phyloP scores from a whole-genome alignment of 2,329 filamentous ascomycete genomes.

The Lasiodiplodia sp. region DNA sequence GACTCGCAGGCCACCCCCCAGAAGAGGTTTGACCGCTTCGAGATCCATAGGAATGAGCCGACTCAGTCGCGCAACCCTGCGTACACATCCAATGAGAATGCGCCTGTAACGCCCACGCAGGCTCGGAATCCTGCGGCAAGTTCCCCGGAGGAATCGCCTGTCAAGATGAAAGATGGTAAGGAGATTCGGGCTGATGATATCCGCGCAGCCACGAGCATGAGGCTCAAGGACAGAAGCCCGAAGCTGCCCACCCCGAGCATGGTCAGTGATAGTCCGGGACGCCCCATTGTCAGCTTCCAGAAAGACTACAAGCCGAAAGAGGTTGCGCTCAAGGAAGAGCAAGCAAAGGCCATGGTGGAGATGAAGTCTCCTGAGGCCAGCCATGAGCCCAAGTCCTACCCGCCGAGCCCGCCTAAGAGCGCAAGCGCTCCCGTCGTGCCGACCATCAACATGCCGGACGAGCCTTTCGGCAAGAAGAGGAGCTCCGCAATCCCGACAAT shows the following conservation, averaged over 20 bases:
- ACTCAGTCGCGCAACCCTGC: conserved; percentile 81
- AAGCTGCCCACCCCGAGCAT: conserved; percentile 88
- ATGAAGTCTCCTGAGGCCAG: conserved; percentile 20
- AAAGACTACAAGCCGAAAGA: conserved; percentile 79
- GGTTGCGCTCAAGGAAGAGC: conserved; percentile 70
- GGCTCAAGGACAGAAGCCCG: conserved; percentile 81
- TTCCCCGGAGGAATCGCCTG: conserved; percentile 41
- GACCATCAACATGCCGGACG: conserved; percentile 58
- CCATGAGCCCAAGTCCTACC: conserved; percentile 36
- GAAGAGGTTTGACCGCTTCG: conserved; percentile 60
- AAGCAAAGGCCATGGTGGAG: conserved; percentile 39
- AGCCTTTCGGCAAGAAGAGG: conserved; percentile 46
- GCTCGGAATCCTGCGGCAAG: conserved; percentile 32
- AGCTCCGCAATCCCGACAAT: conserved; percentile 47
- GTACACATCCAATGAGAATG: conserved; percentile 70
- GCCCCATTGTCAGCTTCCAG: conserved; percentile 98
- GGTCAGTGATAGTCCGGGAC: conserved; percentile 87
- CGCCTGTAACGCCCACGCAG: conserved; percentile 29
- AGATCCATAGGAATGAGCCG: conserved; percentile 86
- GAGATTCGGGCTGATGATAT: conserved; percentile 90
- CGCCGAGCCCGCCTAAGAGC: conserved; percentile 41
- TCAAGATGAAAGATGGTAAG: conserved; percentile 76
- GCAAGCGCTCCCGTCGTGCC: conserved; percentile 56
- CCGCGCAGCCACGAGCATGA: conserved; percentile 87
- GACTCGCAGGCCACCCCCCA: conserved; percentile 52